Evolutionary conservation across 495 filamentous ascomycete species (phyloP), one percentile per base, ranked within the genome.

Genomic region (Emericellopsis terricola): DNA sequence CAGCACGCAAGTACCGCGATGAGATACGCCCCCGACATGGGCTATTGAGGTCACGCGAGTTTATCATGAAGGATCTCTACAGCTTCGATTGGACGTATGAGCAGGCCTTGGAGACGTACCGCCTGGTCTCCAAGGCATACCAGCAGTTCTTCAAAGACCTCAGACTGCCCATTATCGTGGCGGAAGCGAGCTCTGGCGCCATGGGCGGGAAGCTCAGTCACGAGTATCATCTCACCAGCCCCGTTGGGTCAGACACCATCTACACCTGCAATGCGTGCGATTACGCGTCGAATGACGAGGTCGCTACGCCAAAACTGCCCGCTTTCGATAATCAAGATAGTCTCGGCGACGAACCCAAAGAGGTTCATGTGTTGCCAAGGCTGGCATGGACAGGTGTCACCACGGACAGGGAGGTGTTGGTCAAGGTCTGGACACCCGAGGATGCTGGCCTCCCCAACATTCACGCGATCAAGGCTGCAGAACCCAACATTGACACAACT

Each of bases 61-160:
- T 97, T 44, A 54, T 83, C 36, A 97, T 97, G 89, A 97, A 97
- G 55, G 89, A 97, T 52, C 69, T 97, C 1, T 97, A 97, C 48
- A 96, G 91, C 0, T 97, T 97, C 44, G 89, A 97, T 53, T 57
- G 61, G 36, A 76, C 56, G 24, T 45, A 64, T 2, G 47, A 69
- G 15, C 53, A 68, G 4, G 89, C 89, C 0, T 53, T 82, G 2
- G 57, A 71, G 29, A 93, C 89, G 2, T 97, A 97, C 43, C 42
- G 69, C 4, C 51, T 67, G 14, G 85, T 92, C 3, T 64, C 74
- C 24, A 48, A 48, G 18, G 76, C 73, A 11, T 97, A 97, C 50
- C 55, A 55, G 14, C 55, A 57, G 4, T 60, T 96, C 18, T 94
- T 97, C 40, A 53, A 78, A 27, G 82, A 92, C 38, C 59, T 97